A percentile compares a stretch with the other conserved stretches of the same genome.
phyloP scores from a whole-genome alignment of 139 green algal genomes.

The Chlamydomonas eustigma region DNA sequence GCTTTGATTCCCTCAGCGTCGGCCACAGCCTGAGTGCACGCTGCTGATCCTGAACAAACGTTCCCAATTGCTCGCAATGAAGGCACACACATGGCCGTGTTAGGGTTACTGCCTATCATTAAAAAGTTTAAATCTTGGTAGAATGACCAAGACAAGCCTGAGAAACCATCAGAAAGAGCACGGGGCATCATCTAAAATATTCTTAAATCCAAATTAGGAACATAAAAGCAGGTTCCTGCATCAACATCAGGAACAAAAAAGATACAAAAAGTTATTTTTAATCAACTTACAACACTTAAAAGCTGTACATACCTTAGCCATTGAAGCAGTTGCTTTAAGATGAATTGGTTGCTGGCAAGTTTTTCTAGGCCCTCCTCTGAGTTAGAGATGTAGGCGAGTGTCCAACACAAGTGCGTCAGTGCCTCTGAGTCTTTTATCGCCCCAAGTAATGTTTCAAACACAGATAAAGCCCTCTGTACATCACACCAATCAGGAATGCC shows the following conservation, averaged over 20 bases:
- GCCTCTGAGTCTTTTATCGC: neutral
- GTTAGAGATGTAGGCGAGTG: constrained; percentile 12
- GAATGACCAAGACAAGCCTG: too few species aligned
- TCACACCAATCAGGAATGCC: too few species aligned
- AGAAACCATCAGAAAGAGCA: too few species aligned
- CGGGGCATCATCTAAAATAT: too few species aligned
- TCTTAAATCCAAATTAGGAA: too few species aligned
- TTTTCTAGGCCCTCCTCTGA: constrained; percentile 3
- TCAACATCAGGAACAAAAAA: too few species aligned
- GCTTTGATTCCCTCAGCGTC: constrained; percentile 7
- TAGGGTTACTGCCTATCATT: neutral
- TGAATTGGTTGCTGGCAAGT: neutral
- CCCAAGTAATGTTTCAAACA: constrained; percentile 1
- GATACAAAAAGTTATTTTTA: too few species aligned
- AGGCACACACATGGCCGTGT: neutral
- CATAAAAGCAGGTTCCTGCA: too few species aligned
- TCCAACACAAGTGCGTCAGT: constrained; percentile 13
- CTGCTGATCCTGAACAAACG: constrained; percentile 10
- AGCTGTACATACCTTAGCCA: neutral
- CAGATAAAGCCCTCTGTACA: constrained; percentile 1
- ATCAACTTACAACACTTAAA: too few species aligned
- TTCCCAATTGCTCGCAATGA: constrained; percentile 11
- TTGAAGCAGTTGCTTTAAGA: neutral
- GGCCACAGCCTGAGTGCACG: constrained; percentile 7
- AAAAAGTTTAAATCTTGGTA: too few species aligned